Base-by-base conservation (phyloP, 257 asterid species). In the Fraxinus quadrangulata region DNA sequence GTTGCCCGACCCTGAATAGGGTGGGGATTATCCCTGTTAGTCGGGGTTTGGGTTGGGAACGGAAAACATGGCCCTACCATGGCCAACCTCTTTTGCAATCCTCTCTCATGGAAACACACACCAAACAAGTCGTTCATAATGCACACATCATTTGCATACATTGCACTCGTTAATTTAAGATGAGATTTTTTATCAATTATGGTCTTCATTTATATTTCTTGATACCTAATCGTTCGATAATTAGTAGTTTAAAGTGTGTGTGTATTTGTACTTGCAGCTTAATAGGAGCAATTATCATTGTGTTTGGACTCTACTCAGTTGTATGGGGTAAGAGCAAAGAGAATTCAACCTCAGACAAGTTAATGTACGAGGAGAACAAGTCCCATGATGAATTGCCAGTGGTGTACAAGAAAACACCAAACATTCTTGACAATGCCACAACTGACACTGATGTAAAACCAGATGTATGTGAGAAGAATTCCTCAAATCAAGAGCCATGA, bases 261-360 rank as follows among this genome's bases (percentile, higher is more conserved):
- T 4, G 21, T 69, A 11, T 24, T 10, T 39, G 73, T 6, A 65
- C 73, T 59, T 74, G 78, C 94, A 94, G 99, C 68, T 71, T 91
- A 73, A 80, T 94, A 72, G 99, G 99, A 73, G 99, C 96, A 11
- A 78, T 47, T 36, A 85, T 94, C 33, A 90, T 94, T 47, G 98
- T 94, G 1, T 59, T 74, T 33, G 99, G 99, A 11, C 92, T 94
- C 5, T 94, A 94, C 80, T 81, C 92, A 0, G 98, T 92, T 74
- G 96, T 94, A 63, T 91, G 99, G 99, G 99, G 99, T 7, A 92
- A 90, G 78, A 86, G 93, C 89, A 91, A 90, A 78, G 97, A 94
- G 78, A 70, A 49, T 2, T 63, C 90, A 6, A 83, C 76, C 13
- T 28, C 80, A 3, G 75, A 85, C 42, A 39, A 59, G 49, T 30